phyloP scores from a whole-genome alignment of 768 basidiomycete genomes.

The Mycena haematopus region DNA sequence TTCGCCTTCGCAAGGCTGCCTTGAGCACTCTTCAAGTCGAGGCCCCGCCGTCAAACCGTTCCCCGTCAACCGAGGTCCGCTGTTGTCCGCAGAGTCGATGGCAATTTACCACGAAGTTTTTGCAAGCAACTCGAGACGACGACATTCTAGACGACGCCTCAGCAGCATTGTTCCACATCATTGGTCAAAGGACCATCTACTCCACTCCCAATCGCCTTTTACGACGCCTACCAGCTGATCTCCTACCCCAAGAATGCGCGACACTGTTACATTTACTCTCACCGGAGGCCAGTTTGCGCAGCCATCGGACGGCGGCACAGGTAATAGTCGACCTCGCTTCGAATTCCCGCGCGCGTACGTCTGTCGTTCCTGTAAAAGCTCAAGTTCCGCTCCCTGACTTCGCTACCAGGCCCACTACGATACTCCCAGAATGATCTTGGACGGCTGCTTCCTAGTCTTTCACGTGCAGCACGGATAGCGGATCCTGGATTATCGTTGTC shows the following conservation, averaged over 20 bases:
- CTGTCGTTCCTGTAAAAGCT: not conserved
- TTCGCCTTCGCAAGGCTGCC: not conserved
- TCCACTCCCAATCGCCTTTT: slow-evolving; percentile 1
- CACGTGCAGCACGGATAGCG: slow-evolving; percentile 15
- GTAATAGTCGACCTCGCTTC: slow-evolving; percentile 20
- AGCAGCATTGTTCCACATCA: slow-evolving; percentile 25
- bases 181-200: slow-evolving; percentile 1
- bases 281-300: slow-evolving; percentile 25
- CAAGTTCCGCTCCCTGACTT: not conserved
- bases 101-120: slow-evolving; percentile 28
- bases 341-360: not conserved
- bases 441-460: slow-evolving; percentile 15
- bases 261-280: slow-evolving; percentile 25
- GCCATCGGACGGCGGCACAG: slow-evolving; percentile 23
- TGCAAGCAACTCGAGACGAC: slow-evolving; percentile 26
- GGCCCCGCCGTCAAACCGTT: not conserved
- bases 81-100: slow-evolving; percentile 1
- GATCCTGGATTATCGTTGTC: not conserved
- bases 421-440: slow-evolving; percentile 26
- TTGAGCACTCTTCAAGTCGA: not conserved
- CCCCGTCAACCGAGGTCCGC: not conserved
- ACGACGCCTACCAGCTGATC: slow-evolving; percentile 5
- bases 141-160: slow-evolving; percentile 28
- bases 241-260: slow-evolving; percentile 20
- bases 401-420: slow-evolving; percentile 1